Conservation (phyloP, 352 stramenopile genomes). For the Nothophytophthora sp. region DNA sequence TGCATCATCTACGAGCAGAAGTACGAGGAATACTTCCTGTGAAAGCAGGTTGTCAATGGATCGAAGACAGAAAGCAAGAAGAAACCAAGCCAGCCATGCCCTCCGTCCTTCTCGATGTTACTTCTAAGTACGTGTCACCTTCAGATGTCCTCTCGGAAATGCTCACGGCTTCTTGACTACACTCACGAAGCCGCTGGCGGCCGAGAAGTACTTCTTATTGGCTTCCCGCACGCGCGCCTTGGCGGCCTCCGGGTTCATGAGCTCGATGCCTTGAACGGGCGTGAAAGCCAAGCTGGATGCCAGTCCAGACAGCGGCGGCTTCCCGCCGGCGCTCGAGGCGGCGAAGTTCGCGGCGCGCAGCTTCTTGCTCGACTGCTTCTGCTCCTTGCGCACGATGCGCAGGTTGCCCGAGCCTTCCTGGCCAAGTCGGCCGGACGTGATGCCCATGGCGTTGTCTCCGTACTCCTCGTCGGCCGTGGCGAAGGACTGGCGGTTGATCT, state of each 20-base stretch:
- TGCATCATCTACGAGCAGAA: constrained; percentile 75
- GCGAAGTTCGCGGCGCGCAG: constrained; percentile 90
- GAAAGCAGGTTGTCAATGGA: background rate
- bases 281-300: constrained; percentile 98
- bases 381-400: constrained; percentile 89
- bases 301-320: constrained; percentile 84
- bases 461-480: constrained; percentile 95
- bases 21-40: constrained; percentile 57
- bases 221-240: constrained; percentile 91
- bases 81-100: background rate
- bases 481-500: constrained; percentile 97
- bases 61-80: background rate
- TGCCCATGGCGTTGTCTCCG: constrained; percentile 98
- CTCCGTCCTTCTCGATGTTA: too few relatives aligned
- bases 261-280: constrained; percentile 95
- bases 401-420: constrained; percentile 89
- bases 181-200: constrained; percentile 95
- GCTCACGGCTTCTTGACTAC: constrained; percentile 82
- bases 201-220: constrained; percentile 98
- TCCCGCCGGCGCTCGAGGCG: constrained; percentile 35
- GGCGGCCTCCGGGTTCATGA: constrained; percentile 97
- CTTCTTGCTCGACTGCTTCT: constrained; percentile 93
- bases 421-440: constrained; percentile 92
- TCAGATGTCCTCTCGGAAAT: background rate
- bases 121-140: background rate